Base-by-base conservation (phyloP, 2,329 filamentous ascomycete genomes). In the Exophiala sp. region DNA sequence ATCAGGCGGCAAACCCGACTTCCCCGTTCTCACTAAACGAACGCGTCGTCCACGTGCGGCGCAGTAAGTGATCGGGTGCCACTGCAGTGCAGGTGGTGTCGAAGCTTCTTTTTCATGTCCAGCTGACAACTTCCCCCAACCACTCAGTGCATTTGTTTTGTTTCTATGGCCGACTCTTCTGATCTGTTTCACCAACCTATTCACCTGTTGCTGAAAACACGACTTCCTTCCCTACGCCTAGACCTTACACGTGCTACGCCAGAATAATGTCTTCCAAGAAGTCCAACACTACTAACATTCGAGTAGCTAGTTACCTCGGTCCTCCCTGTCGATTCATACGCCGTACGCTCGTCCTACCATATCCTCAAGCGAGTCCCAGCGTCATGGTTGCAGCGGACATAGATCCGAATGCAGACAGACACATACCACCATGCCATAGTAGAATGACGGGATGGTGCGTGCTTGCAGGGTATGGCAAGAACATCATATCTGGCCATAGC, bases 91-190 rank as follows among this genome's bases (percentile, higher is more conserved):
- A 11, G 30, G 18, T 8, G 14, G 14, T 18, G 14, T n/a, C n/a
- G 34, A 35, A 35, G 19, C 16, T 18, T 23, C 38, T 50, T 39
- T 40, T 45, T 45, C 21, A 14, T 45, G 48, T 50, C 48, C 48
- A 50, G 41, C 48, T 50, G 48, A 50, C 46, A 43, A 22, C 8
- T 37, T 37, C n/a, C 22, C 29, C 18, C 19, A 27, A 27, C 42
- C 42, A 44, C 29, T 34, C 27, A 34, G 11, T 32, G 23, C 40
- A 27, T 14, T 18, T 43, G 22, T 30, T 43, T 43, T 29, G 34
- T 37, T 37, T 37, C 14, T 37, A 37, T 30, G 16, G 3, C 16
- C 41, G 30, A 44, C 27, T 44, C 42, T 30, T 13, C n/a, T 32
- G n/a, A 19, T 18, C 24, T 44, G 27, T 44, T 10, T 44, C 42